Conservation (phyloP, 768 basidiomycete genomes). For the Psilocybe azurescens region DNA sequence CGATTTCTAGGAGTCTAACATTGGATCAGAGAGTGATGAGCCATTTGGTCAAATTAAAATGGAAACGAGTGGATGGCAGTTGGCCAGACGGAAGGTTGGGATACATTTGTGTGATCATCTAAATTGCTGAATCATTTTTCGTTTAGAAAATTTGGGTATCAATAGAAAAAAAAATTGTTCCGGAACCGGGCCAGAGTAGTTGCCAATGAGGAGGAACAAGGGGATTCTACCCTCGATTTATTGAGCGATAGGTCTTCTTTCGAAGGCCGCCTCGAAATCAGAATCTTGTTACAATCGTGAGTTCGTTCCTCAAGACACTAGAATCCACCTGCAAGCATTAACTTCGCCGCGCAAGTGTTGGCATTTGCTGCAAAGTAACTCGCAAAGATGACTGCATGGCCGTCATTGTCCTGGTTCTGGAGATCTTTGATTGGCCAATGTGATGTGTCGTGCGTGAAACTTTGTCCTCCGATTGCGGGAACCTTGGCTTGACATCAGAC, state of each 20-base stretch:
- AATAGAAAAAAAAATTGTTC: background rate
- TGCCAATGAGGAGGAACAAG: too few species aligned
- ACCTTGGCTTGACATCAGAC: slow-evolving; percentile 2
- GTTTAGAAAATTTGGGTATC: background rate
- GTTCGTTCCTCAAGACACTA: background rate
- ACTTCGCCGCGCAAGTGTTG: too few species aligned
- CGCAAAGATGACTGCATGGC: background rate
- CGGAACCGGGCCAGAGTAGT: background rate
- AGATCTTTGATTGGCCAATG: background rate
- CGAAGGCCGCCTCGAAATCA: too few species aligned
- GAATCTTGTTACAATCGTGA: background rate
- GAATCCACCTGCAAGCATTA: too few species aligned
- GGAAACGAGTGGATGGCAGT: slow-evolving; percentile 4
- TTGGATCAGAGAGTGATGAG: background rate
- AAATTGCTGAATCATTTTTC: background rate
- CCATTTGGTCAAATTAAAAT: slow-evolving; percentile 21
- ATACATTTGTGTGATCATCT: background rate
- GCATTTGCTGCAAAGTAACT: background rate
- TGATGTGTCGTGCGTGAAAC: background rate
- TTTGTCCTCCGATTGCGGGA: background rate
- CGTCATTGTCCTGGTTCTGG: background rate
- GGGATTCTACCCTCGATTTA: too few species aligned
- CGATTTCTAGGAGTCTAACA: background rate
- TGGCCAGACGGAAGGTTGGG: background rate
- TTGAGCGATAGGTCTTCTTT: too few species aligned